These are phyloP conservation scores for Huntiella bhutanensis DNA, from an alignment of 2,329 filamentous ascomycete genomes.

Conservation along the genomic window DNA sequence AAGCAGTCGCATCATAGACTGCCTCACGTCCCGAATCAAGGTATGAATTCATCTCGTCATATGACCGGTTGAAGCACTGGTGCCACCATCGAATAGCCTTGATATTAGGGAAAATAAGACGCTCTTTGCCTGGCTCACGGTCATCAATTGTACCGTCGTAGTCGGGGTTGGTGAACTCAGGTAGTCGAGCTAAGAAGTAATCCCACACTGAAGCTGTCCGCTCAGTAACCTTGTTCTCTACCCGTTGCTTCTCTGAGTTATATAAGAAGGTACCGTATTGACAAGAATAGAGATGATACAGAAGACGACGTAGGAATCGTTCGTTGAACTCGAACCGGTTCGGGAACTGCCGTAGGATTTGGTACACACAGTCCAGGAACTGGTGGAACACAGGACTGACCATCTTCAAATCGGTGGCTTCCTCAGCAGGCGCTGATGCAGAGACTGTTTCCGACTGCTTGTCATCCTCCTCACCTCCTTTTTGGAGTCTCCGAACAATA, in stretches of 20 bases:
- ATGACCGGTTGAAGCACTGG: conserved; percentile 65
- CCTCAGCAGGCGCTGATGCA: conserved; percentile 28
- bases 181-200: conserved; percentile 67
- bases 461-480: conserved; percentile 44
- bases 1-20: background rate
- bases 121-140: conserved; percentile 57
- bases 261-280: conserved; percentile 95
- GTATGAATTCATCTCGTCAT: conserved; percentile 79
- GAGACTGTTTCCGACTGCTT: conserved; percentile 23
- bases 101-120: conserved; percentile 62
- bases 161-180: conserved; percentile 65
- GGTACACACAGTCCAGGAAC: conserved; percentile 86
- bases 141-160: conserved; percentile 65
- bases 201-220: conserved; percentile 83
- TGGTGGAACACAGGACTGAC: conserved; percentile 95
- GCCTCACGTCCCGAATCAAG: conserved; percentile 23
- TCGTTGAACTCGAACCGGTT: conserved; percentile 93
- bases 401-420: conserved; percentile 69
- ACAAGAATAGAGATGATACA: conserved; percentile 89
- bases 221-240: conserved; percentile 47
- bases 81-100: conserved; percentile 86
- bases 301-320: conserved; percentile 66
- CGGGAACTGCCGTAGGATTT: conserved; percentile 69
- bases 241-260: conserved; percentile 80
- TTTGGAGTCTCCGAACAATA: conserved; percentile 62